Evolutionary conservation across 1,284 basidiomycete species (phyloP).

Genomic region (Moniliella sp.): DNA sequence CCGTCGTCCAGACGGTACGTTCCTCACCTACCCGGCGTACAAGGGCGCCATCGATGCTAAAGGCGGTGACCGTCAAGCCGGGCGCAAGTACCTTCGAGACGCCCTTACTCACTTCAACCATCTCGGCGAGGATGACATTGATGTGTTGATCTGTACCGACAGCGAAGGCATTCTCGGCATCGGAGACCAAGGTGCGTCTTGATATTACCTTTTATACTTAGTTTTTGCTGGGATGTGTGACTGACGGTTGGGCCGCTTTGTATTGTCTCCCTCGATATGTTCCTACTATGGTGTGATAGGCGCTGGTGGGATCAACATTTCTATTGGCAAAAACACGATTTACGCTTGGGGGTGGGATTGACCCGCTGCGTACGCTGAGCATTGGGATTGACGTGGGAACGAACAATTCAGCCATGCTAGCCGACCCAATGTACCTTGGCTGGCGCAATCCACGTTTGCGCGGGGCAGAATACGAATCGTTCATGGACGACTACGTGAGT

Average conservation of each 20-base stretch:
- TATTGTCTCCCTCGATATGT: too few relatives aligned
- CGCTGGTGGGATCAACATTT: constrained; percentile 73
- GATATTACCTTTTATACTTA: too few relatives aligned
- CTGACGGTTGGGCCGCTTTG: too few relatives aligned
- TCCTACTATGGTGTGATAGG: too few relatives aligned
- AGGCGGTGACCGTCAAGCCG: too few relatives aligned
- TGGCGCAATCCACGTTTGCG: constrained; percentile 36
- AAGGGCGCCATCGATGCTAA: too few relatives aligned
- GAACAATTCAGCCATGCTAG: constrained; percentile 56
- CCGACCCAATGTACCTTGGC: constrained; percentile 76
- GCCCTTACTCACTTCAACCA: constrained; percentile 1
- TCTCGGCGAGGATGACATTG: constrained; percentile 2
- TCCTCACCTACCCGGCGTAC: constrained; percentile 3
- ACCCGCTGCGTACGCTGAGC: constrained; percentile 61
- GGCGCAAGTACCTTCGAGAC: constrained; percentile 1
- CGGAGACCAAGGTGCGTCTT: too few relatives aligned
- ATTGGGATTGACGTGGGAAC: constrained; percentile 54
- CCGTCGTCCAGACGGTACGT: constrained; percentile 4
- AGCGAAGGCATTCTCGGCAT: constrained; percentile 7
- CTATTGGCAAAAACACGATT: constrained; percentile 73
- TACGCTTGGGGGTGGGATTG: constrained; percentile 76
- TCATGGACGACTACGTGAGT: constrained; percentile 81
- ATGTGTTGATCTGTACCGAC: constrained; percentile 7
- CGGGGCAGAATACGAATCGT: constrained; percentile 38
- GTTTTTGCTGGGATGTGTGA: too few relatives aligned